These are phyloP conservation scores for Canariomyces notabilis DNA, from an alignment of 2,329 filamentous ascomycete genomes.

Conservation along the genomic window DNA sequence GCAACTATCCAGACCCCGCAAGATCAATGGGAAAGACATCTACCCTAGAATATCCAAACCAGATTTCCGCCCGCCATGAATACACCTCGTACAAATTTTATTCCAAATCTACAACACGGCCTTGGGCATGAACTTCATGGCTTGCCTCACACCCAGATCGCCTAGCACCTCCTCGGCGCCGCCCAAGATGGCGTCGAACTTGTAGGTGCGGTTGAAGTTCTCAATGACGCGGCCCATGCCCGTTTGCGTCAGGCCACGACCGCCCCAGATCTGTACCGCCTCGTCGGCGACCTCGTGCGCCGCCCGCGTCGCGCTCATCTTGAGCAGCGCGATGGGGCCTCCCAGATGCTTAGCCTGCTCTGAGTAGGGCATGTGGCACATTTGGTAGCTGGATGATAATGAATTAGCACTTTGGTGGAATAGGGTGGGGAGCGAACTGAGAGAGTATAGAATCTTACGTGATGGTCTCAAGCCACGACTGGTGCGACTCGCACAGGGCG, in stretches of 20 bases:
- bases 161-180: constrained; percentile 79
- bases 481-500: constrained; percentile 71
- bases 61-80: background rate
- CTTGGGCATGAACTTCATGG: constrained; percentile 80
- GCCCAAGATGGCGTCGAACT: constrained; percentile 69
- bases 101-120: constrained; percentile 64
- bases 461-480: constrained; percentile 78
- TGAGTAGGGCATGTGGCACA: constrained; percentile 77
- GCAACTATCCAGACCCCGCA: background rate
- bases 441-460: constrained; percentile 37
- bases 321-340: constrained; percentile 77
- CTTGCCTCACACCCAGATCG: constrained; percentile 78
- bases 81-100: background rate
- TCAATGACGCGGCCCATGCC: constrained; percentile 82
- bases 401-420: background rate
- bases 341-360: constrained; percentile 70
- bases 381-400: constrained; percentile 54
- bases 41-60: background rate
- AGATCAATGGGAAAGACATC: too few relatives aligned
- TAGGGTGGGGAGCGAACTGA: background rate
- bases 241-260: constrained; percentile 70
- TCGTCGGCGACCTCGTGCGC: constrained; percentile 82
- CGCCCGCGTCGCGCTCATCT: constrained; percentile 69
- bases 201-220: constrained; percentile 79
- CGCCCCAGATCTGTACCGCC: constrained; percentile 80